Evolutionary conservation across 352 stramenopile genomes (phyloP).

Genomic region (Blastocystis sp.): DNA sequence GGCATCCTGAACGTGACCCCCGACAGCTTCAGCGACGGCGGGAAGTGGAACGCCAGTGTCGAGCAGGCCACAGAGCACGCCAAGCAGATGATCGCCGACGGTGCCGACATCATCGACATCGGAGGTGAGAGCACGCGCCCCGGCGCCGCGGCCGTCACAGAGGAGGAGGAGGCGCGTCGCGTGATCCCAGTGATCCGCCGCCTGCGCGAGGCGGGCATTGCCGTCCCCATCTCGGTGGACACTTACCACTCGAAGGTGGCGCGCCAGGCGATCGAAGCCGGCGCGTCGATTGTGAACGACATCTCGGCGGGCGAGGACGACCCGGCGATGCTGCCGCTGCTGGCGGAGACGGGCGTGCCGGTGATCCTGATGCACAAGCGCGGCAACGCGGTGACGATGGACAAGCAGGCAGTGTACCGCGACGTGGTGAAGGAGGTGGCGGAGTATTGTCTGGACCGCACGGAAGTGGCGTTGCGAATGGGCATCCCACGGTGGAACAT

Average conservation of each 20-base stretch:
- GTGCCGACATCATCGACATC: slow-evolving; percentile 92
- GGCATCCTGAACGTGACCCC: slow-evolving; percentile 97
- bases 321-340: slow-evolving; percentile 80
- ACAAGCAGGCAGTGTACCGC: slow-evolving; percentile 72
- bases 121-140: slow-evolving; percentile 96
- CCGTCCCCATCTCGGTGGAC: slow-evolving; percentile 90
- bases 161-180: slow-evolving; percentile 85
- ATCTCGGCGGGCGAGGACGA: slow-evolving; percentile 89
- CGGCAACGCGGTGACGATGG: slow-evolving; percentile 91
- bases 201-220: slow-evolving; percentile 77
- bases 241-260: slow-evolving; percentile 88
- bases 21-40: slow-evolving; percentile 92
- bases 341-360: slow-evolving; percentile 68
- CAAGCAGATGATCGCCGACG: slow-evolving; percentile 82
- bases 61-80: slow-evolving; percentile 79
- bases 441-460: slow-evolving; percentile 77
- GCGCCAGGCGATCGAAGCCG: slow-evolving; percentile 81
- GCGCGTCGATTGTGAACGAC: slow-evolving; percentile 94
- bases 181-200: slow-evolving; percentile 87
- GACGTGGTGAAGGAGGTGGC: slow-evolving; percentile 84
- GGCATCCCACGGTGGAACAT: slow-evolving; percentile 89
- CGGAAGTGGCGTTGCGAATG: slow-evolving; percentile 77
- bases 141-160: slow-evolving; percentile 81
- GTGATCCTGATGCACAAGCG: slow-evolving; percentile 96
- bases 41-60: slow-evolving; percentile 75